Conservation (phyloP, 345 rosid genomes). For the Dipteronia sinensis region DNA sequence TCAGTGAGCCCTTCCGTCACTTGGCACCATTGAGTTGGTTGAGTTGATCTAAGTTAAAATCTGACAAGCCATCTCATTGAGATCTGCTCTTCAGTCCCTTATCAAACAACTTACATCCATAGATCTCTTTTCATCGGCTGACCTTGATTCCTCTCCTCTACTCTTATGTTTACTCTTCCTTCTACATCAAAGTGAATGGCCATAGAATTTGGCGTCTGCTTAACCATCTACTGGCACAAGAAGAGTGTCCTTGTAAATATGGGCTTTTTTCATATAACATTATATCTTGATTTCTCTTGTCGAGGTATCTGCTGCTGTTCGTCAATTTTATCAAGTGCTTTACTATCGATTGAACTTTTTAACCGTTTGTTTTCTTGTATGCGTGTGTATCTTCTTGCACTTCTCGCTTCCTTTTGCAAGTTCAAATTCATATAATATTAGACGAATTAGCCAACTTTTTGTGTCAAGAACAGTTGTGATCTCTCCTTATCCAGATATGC, state of each 20-base stretch:
- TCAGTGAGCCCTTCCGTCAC: background rate
- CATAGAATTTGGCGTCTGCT: background rate
- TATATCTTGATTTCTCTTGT: background rate
- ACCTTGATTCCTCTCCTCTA: background rate
- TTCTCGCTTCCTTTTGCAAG: background rate
- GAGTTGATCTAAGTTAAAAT: slow-evolving; percentile 10
- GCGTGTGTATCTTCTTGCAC: background rate
- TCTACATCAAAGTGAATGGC: background rate
- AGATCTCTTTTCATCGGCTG: background rate
- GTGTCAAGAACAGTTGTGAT: background rate
- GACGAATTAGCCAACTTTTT: background rate
- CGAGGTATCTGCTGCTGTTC: background rate
- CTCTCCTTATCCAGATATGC: background rate
- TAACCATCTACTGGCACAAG: background rate
- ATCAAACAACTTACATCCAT: background rate
- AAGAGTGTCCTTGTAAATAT: background rate
- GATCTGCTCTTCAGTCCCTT: background rate
- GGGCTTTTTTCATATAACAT: no score
- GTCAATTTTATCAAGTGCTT: background rate
- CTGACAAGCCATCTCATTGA: background rate
- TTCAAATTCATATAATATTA: background rate
- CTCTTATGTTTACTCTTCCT: background rate
- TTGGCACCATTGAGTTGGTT: slow-evolving; percentile 12
- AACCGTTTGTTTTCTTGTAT: background rate
- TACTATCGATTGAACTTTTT: background rate